Evolutionary conservation across 331 rosid species (phyloP).

Genomic region (Acacia concinna): DNA sequence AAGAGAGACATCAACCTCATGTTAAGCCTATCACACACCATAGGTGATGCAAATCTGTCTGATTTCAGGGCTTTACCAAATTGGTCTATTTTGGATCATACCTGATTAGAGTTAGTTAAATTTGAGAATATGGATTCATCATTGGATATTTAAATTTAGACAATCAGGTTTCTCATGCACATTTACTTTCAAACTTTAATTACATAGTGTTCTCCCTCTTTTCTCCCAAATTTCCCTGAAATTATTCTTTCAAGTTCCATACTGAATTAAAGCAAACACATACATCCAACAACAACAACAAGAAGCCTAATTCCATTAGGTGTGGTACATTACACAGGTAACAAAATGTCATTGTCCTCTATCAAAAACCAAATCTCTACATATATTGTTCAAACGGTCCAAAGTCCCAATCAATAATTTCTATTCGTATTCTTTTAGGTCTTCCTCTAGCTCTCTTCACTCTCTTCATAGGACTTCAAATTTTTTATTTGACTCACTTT

Average conservation of each 20-base stretch:
- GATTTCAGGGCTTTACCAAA: not conserved
- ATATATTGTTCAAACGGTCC: not conserved
- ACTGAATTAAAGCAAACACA: slow-evolving; percentile 22
- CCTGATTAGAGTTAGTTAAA: not conserved
- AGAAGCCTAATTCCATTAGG: too few species aligned
- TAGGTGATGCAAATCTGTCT: not conserved
- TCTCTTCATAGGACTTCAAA: not conserved
- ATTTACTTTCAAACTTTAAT: slow-evolving; percentile 21
- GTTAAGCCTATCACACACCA: not conserved
- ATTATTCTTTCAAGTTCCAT: slow-evolving; percentile 6
- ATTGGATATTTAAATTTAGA: not conserved
- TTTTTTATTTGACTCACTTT: not conserved
- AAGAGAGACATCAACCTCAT: slow-evolving; percentile 24
- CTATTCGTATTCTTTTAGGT: not conserved
- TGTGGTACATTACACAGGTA: not conserved
- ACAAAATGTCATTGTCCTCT: not conserved
- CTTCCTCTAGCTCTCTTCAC: not conserved
- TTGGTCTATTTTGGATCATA: not conserved
- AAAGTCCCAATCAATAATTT: not conserved
- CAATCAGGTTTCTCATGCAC: not conserved
- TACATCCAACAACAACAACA: not conserved
- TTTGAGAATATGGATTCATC: not conserved
- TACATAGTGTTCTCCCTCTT: not conserved
- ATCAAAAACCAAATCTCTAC: not conserved
- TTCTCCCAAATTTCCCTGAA: not conserved